Conservation (phyloP, 345 rosid species). For the Gossypioides kirkii region DNA sequence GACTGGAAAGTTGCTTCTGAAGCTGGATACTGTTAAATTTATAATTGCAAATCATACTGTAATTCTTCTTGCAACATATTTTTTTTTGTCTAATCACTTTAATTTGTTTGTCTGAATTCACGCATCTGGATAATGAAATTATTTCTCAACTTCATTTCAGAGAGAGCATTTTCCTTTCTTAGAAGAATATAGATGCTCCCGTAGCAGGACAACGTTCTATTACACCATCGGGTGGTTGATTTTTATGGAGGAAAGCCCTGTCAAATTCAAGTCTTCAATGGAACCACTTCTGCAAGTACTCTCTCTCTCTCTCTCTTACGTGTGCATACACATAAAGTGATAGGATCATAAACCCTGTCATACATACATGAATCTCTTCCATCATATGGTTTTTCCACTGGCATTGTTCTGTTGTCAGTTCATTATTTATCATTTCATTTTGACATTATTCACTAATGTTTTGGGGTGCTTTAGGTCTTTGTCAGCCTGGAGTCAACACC, state of each 20-base stretch:
- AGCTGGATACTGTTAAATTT: constrained; percentile 85
- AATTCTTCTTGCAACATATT: constrained; percentile 25
- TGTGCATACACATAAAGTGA: background rate
- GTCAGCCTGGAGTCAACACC: constrained; percentile 82
- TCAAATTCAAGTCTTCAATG: constrained; percentile 97
- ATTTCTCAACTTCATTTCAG: constrained; percentile 40
- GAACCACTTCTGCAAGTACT: constrained; percentile 81
- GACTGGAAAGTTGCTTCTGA: constrained; percentile 96
- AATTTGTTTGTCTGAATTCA: constrained; percentile 7
- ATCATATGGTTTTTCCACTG: constrained; percentile 1
- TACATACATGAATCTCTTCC: background rate
- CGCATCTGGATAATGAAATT: constrained; percentile 2
- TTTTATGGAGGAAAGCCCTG: constrained; percentile 93
- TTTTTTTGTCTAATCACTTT: constrained; percentile 10
- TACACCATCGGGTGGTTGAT: constrained; percentile 95
- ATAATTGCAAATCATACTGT: constrained; percentile 95
- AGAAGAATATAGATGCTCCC: constrained; percentile 86
- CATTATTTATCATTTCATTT: constrained; percentile 12
- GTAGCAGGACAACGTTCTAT: constrained; percentile 94
- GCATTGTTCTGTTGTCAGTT: constrained; percentile 14
- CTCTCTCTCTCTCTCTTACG: constrained; percentile 15
- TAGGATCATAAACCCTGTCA: background rate
- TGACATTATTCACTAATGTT: constrained; percentile 13
- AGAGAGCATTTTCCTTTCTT: constrained; percentile 95
- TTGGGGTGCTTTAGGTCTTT: constrained; percentile 58